phyloP scores from a whole-genome alignment of 2,329 filamentous ascomycete species.

The Nemania sp. region DNA sequence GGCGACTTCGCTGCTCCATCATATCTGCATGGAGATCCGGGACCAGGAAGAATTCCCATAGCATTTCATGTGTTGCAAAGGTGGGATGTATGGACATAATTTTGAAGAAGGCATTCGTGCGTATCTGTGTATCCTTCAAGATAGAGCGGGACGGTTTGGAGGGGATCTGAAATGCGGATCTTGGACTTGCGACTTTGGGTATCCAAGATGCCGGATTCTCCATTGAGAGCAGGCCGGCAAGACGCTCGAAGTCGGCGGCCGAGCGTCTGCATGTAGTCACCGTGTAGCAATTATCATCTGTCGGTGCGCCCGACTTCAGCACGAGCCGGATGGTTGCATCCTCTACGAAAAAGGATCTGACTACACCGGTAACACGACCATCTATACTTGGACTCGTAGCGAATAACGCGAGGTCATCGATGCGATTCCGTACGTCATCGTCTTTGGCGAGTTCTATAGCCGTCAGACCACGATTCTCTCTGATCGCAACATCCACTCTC shows the following conservation, averaged over 20 bases:
- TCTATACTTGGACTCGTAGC: slow-evolving; percentile 72
- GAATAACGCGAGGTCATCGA: slow-evolving; percentile 89
- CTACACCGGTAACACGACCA: slow-evolving; percentile 85
- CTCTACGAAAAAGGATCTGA: slow-evolving; percentile 95
- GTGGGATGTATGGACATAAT: slow-evolving; percentile 87
- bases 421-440: slow-evolving; percentile 93
- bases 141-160: slow-evolving; percentile 88
- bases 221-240: slow-evolving; percentile 78
- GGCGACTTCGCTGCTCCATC: slow-evolving; percentile 84
- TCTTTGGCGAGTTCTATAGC: slow-evolving; percentile 97
- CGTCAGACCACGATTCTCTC: slow-evolving; percentile 84
- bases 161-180: slow-evolving; percentile 90
- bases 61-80: slow-evolving; percentile 92
- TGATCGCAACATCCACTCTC: slow-evolving; percentile 80
- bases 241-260: slow-evolving; percentile 85
- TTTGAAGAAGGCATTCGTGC: slow-evolving; percentile 84
- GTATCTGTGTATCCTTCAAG: slow-evolving; percentile 82
- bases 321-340: slow-evolving; percentile 92
- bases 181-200: slow-evolving; percentile 73
- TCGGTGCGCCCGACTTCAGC: slow-evolving; percentile 88
- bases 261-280: slow-evolving; percentile 93
- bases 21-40: slow-evolving; percentile 88
- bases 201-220: slow-evolving; percentile 97
- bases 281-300: slow-evolving; percentile 79
- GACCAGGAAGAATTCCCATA: slow-evolving; percentile 98